Conservation (phyloP, 371 early-diverging fungal genomes). For the Mucor mucedo region DNA sequence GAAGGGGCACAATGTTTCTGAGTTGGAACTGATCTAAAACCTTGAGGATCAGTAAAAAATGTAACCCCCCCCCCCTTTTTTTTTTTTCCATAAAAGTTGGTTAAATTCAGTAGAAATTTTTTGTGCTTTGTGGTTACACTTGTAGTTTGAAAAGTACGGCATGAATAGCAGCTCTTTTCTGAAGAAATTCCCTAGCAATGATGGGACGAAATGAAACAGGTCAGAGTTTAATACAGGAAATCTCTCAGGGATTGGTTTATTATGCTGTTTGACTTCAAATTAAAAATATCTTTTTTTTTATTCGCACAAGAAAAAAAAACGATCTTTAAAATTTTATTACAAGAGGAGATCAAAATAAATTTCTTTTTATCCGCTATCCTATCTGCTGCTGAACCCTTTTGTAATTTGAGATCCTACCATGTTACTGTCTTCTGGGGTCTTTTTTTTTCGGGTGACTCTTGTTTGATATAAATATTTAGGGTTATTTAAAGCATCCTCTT, state of each 20-base stretch:
- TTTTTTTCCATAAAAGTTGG: background rate
- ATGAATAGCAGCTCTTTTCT: conserved; percentile 2
- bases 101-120: background rate
- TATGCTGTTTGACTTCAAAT: background rate
- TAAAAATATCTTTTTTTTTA: background rate
- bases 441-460: conserved; percentile 20
- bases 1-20: conserved; percentile 3
- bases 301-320: background rate
- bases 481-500: conserved; percentile 9
- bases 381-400: conserved; percentile 10
- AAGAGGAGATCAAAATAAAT: conserved; percentile 23
- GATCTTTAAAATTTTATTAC: conserved; percentile 7
- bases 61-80: conserved; percentile 1
- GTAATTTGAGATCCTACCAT: conserved; percentile 13
- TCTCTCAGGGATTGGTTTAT: background rate
- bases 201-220: background rate
- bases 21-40: conserved; percentile 19
- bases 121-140: conserved; percentile 1
- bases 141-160: background rate
- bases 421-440: conserved; percentile 22
- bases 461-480: conserved; percentile 16
- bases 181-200: background rate
- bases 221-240: too few relatives aligned
- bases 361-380: conserved; percentile 6
- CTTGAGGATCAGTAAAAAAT: conserved; percentile 15